Conservation (phyloP, 768 basidiomycete species). For the Crassisporium funariophilum region DNA sequence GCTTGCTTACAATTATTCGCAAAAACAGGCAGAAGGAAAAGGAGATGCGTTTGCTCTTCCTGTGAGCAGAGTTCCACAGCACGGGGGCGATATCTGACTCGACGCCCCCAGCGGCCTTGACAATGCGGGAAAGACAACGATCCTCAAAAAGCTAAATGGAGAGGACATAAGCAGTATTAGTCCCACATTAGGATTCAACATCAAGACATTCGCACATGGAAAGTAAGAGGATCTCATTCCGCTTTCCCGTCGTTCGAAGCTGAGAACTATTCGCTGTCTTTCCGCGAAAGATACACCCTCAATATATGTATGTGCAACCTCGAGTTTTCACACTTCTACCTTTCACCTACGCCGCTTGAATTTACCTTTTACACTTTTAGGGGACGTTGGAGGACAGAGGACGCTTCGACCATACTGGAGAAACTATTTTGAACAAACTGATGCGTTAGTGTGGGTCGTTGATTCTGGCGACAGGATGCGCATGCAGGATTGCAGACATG, state of each 20-base stretch:
- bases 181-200: constrained; percentile 98
- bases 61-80: constrained; percentile 48
- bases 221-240: constrained; percentile 58
- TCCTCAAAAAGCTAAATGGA: constrained; percentile 90
- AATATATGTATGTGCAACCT: constrained; percentile 66
- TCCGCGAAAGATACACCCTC: constrained; percentile 60
- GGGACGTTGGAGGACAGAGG: constrained; percentile 98
- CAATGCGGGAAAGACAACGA: constrained; percentile 98
- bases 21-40: constrained; percentile 95
- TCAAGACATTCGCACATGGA: constrained; percentile 92
- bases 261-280: constrained; percentile 16
- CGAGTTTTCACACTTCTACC: constrained; percentile 6
- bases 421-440: constrained; percentile 99
- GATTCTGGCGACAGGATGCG: constrained; percentile 92
- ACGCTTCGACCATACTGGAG: constrained; percentile 97
- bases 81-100: constrained; percentile 8
- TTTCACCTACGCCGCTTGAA: constrained; percentile 18
- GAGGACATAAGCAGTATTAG: constrained; percentile 89
- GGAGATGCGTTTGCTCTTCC: constrained; percentile 95
- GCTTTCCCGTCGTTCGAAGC: constrained; percentile 18
- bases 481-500: constrained; percentile 86
- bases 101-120: constrained; percentile 77
- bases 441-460: constrained; percentile 98
- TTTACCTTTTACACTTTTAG: constrained; percentile 42
- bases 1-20: constrained; percentile 93